Percentiles rank a stretch among this genome's conserved stretches.
Conservation (phyloP, 257 asterid species). For the Rehmannia glutinosa region DNA sequence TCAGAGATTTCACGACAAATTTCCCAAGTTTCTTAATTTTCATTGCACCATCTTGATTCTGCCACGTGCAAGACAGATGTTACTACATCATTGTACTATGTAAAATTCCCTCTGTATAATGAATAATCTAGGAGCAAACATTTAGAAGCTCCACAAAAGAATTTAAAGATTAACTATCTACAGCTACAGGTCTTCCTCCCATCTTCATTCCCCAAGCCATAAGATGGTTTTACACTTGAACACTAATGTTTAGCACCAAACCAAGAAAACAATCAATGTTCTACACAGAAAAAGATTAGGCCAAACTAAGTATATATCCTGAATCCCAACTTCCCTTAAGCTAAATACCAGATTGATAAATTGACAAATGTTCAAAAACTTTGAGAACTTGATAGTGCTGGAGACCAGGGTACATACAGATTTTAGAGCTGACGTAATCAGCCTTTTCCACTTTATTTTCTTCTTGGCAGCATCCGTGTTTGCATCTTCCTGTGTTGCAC, state of each 20-base stretch:
- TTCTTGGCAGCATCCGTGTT: constrained; percentile 28
- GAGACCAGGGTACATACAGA: constrained; percentile 46
- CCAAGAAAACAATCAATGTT: no score
- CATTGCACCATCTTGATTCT: constrained; percentile 32
- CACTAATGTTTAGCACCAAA: no score
- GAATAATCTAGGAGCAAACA: background rate
- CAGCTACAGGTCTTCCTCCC: no score
- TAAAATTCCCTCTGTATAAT: background rate
- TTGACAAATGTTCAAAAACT: background rate
- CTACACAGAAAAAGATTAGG: no score
- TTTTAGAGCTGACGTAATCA: constrained; percentile 66
- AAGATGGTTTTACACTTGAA: no score
- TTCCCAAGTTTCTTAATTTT: constrained; percentile 58
- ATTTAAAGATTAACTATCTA: no score
- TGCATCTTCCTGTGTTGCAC: constrained; percentile 24
- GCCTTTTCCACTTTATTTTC: constrained; percentile 83
- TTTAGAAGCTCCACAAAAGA: background rate
- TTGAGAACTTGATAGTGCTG: background rate
- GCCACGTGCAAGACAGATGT: constrained; percentile 27
- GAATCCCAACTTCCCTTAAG: background rate
- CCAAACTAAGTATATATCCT: background rate
- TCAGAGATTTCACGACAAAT: constrained; percentile 44
- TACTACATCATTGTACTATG: background rate
- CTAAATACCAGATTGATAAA: background rate
- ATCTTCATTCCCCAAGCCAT: constrained; percentile 53